Conservation (phyloP, 2,329 filamentous ascomycete genomes). For the Apiospora sp. region DNA sequence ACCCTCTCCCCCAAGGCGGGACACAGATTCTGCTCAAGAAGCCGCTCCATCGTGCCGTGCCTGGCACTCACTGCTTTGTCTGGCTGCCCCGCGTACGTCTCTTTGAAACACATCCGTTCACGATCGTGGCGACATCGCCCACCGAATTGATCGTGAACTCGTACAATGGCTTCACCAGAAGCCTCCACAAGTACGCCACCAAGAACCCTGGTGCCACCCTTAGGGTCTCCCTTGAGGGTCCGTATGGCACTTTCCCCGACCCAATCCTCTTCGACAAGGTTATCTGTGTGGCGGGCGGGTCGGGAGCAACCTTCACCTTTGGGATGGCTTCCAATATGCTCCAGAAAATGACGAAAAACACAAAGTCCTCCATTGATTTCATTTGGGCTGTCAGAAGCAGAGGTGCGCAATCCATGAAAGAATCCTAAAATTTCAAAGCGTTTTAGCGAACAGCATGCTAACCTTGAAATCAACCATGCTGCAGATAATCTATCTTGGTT, state of each 20-base stretch:
- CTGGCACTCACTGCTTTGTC: slow-evolving; percentile 70
- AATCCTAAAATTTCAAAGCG: not conserved
- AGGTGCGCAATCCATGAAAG: slow-evolving; percentile 44
- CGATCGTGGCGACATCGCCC: slow-evolving; percentile 60
- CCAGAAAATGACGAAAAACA: slow-evolving; percentile 48
- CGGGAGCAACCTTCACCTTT: slow-evolving; percentile 66
- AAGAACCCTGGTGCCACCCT: slow-evolving; percentile 57
- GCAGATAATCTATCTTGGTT: slow-evolving; percentile 49
- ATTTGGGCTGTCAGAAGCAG: slow-evolving; percentile 58
- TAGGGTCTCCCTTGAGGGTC: slow-evolving; percentile 63
- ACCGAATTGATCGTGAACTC: slow-evolving; percentile 67
- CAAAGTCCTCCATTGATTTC: slow-evolving; percentile 52
- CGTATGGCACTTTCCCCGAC: slow-evolving; percentile 64
- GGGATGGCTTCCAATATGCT: slow-evolving; percentile 56
- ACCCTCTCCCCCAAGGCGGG: slow-evolving; percentile 53
- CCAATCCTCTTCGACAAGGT: slow-evolving; percentile 61
- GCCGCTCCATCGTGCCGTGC: slow-evolving; percentile 50
- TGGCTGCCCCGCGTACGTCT: slow-evolving; percentile 67
- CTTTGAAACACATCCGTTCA: slow-evolving; percentile 70
- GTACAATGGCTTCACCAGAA: slow-evolving; percentile 65
- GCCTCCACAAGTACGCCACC: slow-evolving; percentile 60
- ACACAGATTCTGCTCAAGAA: slow-evolving; percentile 57
- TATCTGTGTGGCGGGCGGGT: slow-evolving; percentile 67
- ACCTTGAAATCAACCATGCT: slow-evolving; percentile 28
- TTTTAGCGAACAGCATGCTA: not conserved